These are phyloP conservation scores for Alternaria arborescens DNA, from an alignment of 2,329 filamentous ascomycete species.

Conservation along the genomic window DNA sequence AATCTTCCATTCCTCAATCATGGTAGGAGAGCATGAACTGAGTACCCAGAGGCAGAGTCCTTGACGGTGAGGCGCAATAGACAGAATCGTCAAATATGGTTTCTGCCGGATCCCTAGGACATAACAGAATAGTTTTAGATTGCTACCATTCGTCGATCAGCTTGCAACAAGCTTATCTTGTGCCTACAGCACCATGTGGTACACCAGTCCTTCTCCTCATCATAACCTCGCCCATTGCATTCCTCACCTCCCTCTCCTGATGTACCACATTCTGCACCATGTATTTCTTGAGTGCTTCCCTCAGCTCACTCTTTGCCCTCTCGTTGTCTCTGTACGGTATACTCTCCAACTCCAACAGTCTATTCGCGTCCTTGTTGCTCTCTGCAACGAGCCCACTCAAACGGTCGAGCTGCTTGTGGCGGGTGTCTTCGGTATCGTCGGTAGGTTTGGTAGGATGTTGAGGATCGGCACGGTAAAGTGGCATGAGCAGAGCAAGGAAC, in stretches of 20 bases:
- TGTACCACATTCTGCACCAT: slow-evolving; percentile 80
- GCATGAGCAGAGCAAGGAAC: slow-evolving; percentile 47
- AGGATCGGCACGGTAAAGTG: slow-evolving; percentile 45
- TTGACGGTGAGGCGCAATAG: not conserved
- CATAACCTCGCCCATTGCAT: slow-evolving; percentile 75
- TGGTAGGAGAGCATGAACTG: not conserved
- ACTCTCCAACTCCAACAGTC: slow-evolving; percentile 79
- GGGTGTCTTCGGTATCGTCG: slow-evolving; percentile 43
- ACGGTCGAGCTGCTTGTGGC: slow-evolving; percentile 70
- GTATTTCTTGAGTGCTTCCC: slow-evolving; percentile 81
- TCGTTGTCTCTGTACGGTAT: slow-evolving; percentile 81
- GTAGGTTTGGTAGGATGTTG: slow-evolving; percentile 26
- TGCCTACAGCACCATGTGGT: slow-evolving; percentile 64
- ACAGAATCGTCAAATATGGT: not conserved
- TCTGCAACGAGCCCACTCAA: slow-evolving; percentile 68
- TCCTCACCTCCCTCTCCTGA: slow-evolving; percentile 80
- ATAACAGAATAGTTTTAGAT: not conserved
- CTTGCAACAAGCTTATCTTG: slow-evolving; percentile 8
- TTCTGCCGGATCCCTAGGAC: not conserved
- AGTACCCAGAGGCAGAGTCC: not conserved
- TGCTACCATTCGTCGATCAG: not conserved
- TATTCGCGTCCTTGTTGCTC: slow-evolving; percentile 73
- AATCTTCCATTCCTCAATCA: not conserved
- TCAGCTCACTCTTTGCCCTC: slow-evolving; percentile 66
- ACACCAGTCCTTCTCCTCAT: slow-evolving; percentile 69